Conservation (phyloP, 2,329 filamentous ascomycete species). For the Aureobasidium lini region DNA sequence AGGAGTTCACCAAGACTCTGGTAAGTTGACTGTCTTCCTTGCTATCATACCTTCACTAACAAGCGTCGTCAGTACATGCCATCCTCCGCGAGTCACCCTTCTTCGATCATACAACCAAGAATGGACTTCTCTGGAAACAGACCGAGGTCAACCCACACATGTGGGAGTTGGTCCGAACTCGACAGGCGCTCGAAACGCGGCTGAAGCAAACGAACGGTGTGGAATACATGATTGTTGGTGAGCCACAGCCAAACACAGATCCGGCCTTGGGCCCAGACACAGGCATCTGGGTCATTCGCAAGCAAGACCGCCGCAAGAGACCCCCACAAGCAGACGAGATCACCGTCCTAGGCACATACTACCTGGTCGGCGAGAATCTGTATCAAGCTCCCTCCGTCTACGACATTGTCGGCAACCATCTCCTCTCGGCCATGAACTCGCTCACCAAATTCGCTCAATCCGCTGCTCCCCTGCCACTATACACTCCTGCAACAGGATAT, state of each 20-base stretch:
- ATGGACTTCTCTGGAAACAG: slow-evolving; percentile 49
- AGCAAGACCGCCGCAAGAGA: slow-evolving; percentile 42
- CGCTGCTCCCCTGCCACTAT: slow-evolving; percentile 47
- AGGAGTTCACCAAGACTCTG: slow-evolving; percentile 14
- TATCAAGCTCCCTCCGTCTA: slow-evolving; percentile 56
- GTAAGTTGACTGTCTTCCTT: not conserved
- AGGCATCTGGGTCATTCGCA: slow-evolving; percentile 54
- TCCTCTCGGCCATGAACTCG: slow-evolving; percentile 50
- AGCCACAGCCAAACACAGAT: slow-evolving; percentile 42
- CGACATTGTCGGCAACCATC: slow-evolving; percentile 44
- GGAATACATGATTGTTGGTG: slow-evolving; percentile 53
- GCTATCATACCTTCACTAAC: not conserved
- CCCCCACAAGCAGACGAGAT: slow-evolving; percentile 41
- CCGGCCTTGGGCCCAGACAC: slow-evolving; percentile 28
- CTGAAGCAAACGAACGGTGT: slow-evolving; percentile 49
- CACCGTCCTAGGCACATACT: slow-evolving; percentile 51
- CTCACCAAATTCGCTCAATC: slow-evolving; percentile 49
- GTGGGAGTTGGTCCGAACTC: slow-evolving; percentile 45
- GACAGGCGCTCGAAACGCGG: slow-evolving; percentile 48
- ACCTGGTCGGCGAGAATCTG: slow-evolving; percentile 52
- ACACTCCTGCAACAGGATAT: slow-evolving; percentile 52
- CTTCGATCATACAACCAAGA: slow-evolving; percentile 55
- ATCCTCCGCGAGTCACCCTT: slow-evolving; percentile 59
- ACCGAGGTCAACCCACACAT: slow-evolving; percentile 42
- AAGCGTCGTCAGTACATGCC: slow-evolving; percentile 38